Evolutionary conservation across 2,329 filamentous ascomycete genomes (phyloP).

Genomic region (Epichloe uncinata): DNA sequence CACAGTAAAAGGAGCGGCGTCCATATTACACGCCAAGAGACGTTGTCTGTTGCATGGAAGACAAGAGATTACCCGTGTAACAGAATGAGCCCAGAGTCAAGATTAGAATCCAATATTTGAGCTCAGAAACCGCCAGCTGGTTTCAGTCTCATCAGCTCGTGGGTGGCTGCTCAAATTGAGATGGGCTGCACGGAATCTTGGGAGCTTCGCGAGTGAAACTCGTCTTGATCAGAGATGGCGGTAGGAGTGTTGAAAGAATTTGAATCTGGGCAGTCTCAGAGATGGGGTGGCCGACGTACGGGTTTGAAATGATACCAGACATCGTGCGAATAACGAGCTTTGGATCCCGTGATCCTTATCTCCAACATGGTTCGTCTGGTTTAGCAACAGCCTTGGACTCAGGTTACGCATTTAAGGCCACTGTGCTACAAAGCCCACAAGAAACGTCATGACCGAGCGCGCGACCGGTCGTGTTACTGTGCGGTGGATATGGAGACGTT

Average conservation of each 20-base stretch:
- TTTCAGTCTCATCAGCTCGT: not conserved
- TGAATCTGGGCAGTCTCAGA: too few species aligned
- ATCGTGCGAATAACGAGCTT: not conserved
- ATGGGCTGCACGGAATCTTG: too few species aligned
- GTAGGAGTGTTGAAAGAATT: too few species aligned
- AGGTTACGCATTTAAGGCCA: not conserved
- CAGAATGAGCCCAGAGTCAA: not conserved
- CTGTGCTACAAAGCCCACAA: not conserved
- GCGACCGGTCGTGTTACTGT: not conserved
- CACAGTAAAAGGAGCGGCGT: not conserved
- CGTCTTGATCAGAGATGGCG: too few species aligned
- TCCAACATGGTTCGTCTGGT: conserved; percentile 1
- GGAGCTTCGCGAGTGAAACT: too few species aligned
- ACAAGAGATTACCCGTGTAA: not conserved
- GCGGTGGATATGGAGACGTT: not conserved
- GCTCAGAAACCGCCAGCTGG: not conserved
- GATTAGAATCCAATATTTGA: not conserved
- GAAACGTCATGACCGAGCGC: not conserved
- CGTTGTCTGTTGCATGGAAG: not conserved
- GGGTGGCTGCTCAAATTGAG: not conserved
- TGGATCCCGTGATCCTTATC: not conserved
- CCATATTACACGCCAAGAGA: not conserved
- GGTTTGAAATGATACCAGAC: too few species aligned
- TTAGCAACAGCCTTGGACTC: not conserved
- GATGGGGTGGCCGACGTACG: too few species aligned